Percentiles rank a stretch among this genome's conserved stretches.
These are phyloP conservation scores for Coemansia biformis DNA, from an alignment of 192 early-diverging fungal genomes.

Conservation along the genomic window DNA sequence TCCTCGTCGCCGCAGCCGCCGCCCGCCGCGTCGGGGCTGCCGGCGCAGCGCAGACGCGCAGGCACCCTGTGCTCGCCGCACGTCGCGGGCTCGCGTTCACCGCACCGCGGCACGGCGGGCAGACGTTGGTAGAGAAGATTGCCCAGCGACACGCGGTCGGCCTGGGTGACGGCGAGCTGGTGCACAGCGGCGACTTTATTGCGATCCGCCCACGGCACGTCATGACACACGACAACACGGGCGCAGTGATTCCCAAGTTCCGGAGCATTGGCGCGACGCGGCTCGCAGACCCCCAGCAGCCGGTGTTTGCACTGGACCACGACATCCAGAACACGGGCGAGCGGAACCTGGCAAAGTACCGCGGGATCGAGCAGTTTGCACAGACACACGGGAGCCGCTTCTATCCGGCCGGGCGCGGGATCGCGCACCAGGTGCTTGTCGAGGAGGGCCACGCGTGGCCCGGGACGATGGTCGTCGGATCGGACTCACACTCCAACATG, in stretches of 20 bases:
- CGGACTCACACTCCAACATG: slow-evolving; percentile 99
- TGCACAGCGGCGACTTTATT: slow-evolving; percentile 91
- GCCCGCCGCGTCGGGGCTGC: slow-evolving; percentile 17
- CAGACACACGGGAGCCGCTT: slow-evolving; percentile 75
- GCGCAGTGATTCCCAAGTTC: slow-evolving; percentile 91
- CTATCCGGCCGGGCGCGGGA: slow-evolving; percentile 94
- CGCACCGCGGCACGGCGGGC: slow-evolving; percentile 33
- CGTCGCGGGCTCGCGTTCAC: slow-evolving; percentile 31
- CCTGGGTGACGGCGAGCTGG: slow-evolving; percentile 57
- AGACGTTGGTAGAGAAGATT: slow-evolving; percentile 95
- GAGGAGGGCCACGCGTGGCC: slow-evolving; percentile 98
- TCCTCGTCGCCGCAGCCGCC: slow-evolving; percentile 46
- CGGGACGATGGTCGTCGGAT: slow-evolving; percentile 87
- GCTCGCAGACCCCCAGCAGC: slow-evolving; percentile 72
- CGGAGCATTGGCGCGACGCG: slow-evolving; percentile 81
- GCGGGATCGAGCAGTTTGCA: slow-evolving; percentile 79
- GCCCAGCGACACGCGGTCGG: slow-evolving; percentile 86
- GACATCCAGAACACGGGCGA: slow-evolving; percentile 96
- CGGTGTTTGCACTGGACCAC: slow-evolving; percentile 96
- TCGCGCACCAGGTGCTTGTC: slow-evolving; percentile 96
- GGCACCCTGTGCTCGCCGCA: slow-evolving; percentile 12
- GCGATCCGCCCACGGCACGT: slow-evolving; percentile 86
- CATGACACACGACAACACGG: slow-evolving; percentile 98
- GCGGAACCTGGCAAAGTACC: slow-evolving; percentile 88
- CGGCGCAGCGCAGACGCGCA: slow-evolving; percentile 6